Base-by-base conservation (phyloP, 441 rosid species). In the Gossypium schwendimanii region DNA sequence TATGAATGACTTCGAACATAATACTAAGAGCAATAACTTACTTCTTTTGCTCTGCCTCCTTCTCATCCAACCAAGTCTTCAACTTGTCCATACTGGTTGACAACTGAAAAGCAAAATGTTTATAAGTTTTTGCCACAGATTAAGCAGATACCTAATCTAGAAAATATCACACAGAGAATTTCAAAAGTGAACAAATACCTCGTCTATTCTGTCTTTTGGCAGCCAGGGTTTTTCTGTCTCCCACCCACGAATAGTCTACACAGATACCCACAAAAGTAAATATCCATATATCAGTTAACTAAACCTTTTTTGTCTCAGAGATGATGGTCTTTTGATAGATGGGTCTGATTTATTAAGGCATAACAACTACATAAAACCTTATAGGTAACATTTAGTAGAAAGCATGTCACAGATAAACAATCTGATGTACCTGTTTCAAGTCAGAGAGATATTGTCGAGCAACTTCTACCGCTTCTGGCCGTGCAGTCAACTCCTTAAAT, bases 151-250 rank as follows among this genome's bases (percentile, higher is more conserved):
- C 24, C 54, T 8, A 55, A 31, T 8, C 39, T 14, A 49, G 20
- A 69, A 69, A 45, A 31, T 63, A 17, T 55, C 63, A 70, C 6
- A 44, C 53, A 62, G 54, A 26, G 12, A 5, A 64, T 23, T 50
- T 54, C 36, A 77, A 45, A 75, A 23, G 36, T 36, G 59, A 70
- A 67, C 69, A 79, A 74, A 31, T 23, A 95, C 99, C 98, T 91
- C 95, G 44, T 88, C 85, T 76, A 89, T 81, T 82, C 74, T 89
- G 47, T 84, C 89, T 78, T 84, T 90, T 1, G 98, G 97, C 84
- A 95, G 92, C 98, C 98, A 95, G 41, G 96, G 83, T 77, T 93
- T 95, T 70, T 86, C 86, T 1, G 79, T 74, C 77, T 86, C 92
- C 99, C 99, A 95, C 69, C 75, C 88, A 76, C 69, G 71, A 61